Evolutionary conservation across 352 stramenopile species (phyloP), one percentile per base, ranked within the genome.

Genomic region (Peronospora destructor): DNA sequence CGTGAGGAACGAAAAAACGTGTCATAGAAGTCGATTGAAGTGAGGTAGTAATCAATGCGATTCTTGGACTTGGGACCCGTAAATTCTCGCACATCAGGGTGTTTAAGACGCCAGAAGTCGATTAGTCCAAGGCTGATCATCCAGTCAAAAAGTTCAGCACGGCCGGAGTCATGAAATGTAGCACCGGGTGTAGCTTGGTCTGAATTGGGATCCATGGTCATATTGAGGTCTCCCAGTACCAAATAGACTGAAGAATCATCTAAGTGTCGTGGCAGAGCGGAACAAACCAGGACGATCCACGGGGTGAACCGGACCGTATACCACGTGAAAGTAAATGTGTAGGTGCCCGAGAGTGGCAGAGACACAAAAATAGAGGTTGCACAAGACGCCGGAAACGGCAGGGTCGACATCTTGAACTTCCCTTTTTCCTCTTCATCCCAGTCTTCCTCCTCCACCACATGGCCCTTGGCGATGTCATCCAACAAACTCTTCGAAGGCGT

Each of bases 141-240:
- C n/a, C 39, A 45, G n/a, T 45, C 39, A 19, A 45, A 45, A 3
- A 45, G 21, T 4, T 45, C 21, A 19, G 38, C 6, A 17, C 38
- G 3, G 4, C 19, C 38, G 4, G 7, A n/a, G 38, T 45, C 38
- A 14, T 45, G 38, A 34, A 33, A 45, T 0, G 38, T 33, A 0
- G 38, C 26, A 7, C 9, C 2, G 0, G 19, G 12, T 0, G 0
- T 19, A 17, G 38, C 38, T 45, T 45, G 38, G n/a, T 45, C 19
- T 2, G 19, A 21, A 1, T 3, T 11, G 19, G 21, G 21, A 16
- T 45, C 38, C 10, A 45, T 12, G 1, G 38, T 45, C 38, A 32
- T 45, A 17, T 45, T 45, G 5, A 45, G 6, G 21, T 45, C 38
- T 4, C 23, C 23, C 1, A 34, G 3, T 16, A 45, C 21, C 6